Base-by-base conservation (phyloP, 495 filamentous ascomycete species). In the Aspergillus hancockii region DNA sequence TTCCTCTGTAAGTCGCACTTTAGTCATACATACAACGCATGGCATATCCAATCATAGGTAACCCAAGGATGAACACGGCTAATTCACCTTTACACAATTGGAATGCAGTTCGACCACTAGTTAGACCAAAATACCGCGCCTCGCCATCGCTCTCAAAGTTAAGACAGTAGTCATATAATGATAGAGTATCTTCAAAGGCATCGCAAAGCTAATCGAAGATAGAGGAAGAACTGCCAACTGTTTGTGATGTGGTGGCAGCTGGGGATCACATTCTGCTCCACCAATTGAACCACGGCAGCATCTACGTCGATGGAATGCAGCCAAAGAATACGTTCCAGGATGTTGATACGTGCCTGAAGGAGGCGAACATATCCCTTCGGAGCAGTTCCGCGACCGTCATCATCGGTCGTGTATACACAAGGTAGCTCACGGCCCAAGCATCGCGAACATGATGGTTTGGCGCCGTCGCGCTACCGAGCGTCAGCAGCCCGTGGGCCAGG, bases 131-230 rank as follows among this genome's bases (percentile, higher is more conserved):
- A 32, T 71, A 73, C 0, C 70, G 60, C n/a, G 65, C 61, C 45
- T 73, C 70, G 0, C 68, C 68, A 64, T 69, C 70, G 23, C 67
- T 59, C 38, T 71, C 70, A 38, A 67, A 71, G 30, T 73, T 73
- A 47, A 72, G n/a, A n/a, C n/a, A 59, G 12, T 62, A 67, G 50
- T 69, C 70, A 50, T 71, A 66, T 13, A 71, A 30, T 16, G 64
- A 63, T 10, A 71, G 54, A n/a, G 64, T 59, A 3, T 68, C 70
- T 23, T 73, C 63, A 54, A 69, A 67, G 2, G 61, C 67, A 14
- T 54, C 38, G 41, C 64, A 66, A 10, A 73, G 18, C 32, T 71
- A 63, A 22, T 70, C 64, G 8, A 68, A 14, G 6, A 21, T 25
- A 28, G 38, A 28, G 30, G 47, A 31, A 4, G 16, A 38, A 5